Percentiles rank a stretch among this genome's conserved stretches.
phyloP scores from a whole-genome alignment of 2,329 filamentous ascomycete species.

The Pseudohalonectria lignicola region DNA sequence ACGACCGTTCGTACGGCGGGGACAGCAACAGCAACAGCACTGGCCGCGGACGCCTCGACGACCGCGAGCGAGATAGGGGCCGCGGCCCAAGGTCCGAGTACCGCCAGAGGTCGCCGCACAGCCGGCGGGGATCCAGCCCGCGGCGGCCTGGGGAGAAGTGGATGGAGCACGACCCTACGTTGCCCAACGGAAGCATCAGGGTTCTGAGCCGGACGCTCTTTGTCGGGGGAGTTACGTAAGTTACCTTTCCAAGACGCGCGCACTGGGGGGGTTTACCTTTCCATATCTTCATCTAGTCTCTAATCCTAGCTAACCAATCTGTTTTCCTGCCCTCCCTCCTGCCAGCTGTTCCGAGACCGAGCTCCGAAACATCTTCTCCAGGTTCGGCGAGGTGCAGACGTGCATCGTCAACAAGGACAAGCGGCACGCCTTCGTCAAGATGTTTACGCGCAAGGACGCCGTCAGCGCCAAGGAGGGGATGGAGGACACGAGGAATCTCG shows the following conservation, averaged over 20 bases:
- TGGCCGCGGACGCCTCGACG: conserved; percentile 52
- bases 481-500: conserved; percentile 64
- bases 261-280: too few species aligned
- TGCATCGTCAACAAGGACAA: conserved; percentile 98
- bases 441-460: conserved; percentile 82
- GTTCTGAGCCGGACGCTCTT: conserved; percentile 93
- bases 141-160: conserved; percentile 28
- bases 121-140: conserved; percentile 55
- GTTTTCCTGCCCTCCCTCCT: too few species aligned
- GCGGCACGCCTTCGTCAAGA: conserved; percentile 97
- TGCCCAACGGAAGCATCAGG: conserved; percentile 63
- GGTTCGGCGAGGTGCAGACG: conserved; percentile 82
- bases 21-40: too few species aligned
- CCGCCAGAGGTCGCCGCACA: conserved; percentile 75
- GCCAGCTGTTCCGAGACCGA: conserved; percentile 63
- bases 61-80: conserved; percentile 39
- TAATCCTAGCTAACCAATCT: too few species aligned
- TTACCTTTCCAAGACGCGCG: too few species aligned
- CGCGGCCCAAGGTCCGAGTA: conserved; percentile 54
- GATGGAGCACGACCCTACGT: conserved; percentile 64
- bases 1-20: conserved; percentile 46
- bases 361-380: conserved; percentile 67
- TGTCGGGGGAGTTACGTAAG: conserved; percentile 75
- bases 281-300: too few species aligned
- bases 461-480: conserved; percentile 76